Evolutionary conservation across 2,329 filamentous ascomycete genomes (phyloP).

Genomic region (Graphium sp.): DNA sequence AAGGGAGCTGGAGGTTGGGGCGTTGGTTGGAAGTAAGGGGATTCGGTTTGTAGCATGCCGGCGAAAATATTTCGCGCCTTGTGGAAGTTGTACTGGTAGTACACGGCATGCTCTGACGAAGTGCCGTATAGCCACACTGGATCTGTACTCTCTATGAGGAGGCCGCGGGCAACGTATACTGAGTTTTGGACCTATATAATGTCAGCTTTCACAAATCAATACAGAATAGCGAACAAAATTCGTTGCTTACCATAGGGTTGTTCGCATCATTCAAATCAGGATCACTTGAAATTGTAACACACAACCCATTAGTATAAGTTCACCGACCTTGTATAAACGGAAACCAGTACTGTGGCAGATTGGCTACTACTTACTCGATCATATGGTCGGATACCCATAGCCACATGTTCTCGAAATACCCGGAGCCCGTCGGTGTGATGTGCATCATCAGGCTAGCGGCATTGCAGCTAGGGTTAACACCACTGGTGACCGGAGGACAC

Average conservation of each 20-base stretch:
- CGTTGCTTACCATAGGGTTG: conserved; percentile 29
- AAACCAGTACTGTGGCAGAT: not conserved
- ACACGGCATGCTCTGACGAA: conserved; percentile 28
- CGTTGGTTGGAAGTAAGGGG: conserved; percentile 39
- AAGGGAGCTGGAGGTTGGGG: conserved; percentile 8
- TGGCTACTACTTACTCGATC: conserved; percentile 6
- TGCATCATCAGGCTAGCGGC: conserved; percentile 38
- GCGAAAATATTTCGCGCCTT: conserved; percentile 32
- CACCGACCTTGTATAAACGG: too few relatives aligned
- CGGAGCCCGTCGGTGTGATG: conserved; percentile 25
- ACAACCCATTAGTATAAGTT: too few relatives aligned
- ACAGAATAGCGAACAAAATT: conserved; percentile 24
- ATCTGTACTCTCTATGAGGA: conserved; percentile 14
- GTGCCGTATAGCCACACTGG: conserved; percentile 23
- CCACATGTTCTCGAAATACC: conserved; percentile 38
- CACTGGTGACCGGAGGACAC: conserved; percentile 30
- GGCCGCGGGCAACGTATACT: conserved; percentile 17
- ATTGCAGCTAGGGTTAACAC: conserved; percentile 36
- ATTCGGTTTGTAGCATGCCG: conserved; percentile 51
- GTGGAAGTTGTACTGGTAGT: conserved; percentile 33
- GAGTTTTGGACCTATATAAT: conserved; percentile 11
- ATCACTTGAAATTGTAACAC: conserved; percentile 3
- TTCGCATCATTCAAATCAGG: conserved; percentile 24
- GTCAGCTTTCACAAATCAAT: not conserved
- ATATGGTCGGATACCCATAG: conserved; percentile 55